Evolutionary conservation across 768 basidiomycete species (phyloP), one percentile per base, ranked within the genome.

Genomic region (Naganishia kalamii): DNA sequence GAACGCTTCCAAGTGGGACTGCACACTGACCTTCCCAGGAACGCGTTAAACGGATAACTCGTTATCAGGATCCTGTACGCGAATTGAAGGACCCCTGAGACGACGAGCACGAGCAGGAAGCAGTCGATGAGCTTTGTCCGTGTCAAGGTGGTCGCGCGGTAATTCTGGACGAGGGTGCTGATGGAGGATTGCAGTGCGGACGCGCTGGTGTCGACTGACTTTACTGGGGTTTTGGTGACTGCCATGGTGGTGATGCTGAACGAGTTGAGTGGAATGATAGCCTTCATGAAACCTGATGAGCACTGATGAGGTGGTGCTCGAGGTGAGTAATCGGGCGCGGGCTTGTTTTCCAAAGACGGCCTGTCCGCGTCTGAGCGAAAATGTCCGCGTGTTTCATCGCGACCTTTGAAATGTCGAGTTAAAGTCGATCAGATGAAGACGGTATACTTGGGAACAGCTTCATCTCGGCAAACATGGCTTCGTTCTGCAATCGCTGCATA

Each of bases 21-120:
- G 6, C 5, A 33, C 8, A 79, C 89, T 67, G 79, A 97, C 96
- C 92, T 93, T 68, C 92, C 87, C 71, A 97, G 79, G 80, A 99
- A 99, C 41, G 96, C 92, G 71, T 99, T 97, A 83, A 93, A 97
- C 25, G 96, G 96, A 80, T 86, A 98, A 80, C 86, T 88, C 65
- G 92, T 92, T 68, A 99, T 83, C 70, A 91, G 82, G 32, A 94
- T 79, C 80, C 94, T 92, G 81, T 98, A 98, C 11, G 84, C 80
- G 80, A 99, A 97, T 77, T 97, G 93, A 48, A 86, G 75, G 65
- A 93, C 83, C 71, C 96, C 96, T 1, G 89, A 89, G 49, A 94
- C 82, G 81, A 97, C 86, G 72, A 94, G 83, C 83, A 94, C 96
- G 66, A 89, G 80, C 69, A 98, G 83, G 82, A 97, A 97, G 8